phyloP scores from a whole-genome alignment of 257 asterid species.

The Scutellaria galericulata region DNA sequence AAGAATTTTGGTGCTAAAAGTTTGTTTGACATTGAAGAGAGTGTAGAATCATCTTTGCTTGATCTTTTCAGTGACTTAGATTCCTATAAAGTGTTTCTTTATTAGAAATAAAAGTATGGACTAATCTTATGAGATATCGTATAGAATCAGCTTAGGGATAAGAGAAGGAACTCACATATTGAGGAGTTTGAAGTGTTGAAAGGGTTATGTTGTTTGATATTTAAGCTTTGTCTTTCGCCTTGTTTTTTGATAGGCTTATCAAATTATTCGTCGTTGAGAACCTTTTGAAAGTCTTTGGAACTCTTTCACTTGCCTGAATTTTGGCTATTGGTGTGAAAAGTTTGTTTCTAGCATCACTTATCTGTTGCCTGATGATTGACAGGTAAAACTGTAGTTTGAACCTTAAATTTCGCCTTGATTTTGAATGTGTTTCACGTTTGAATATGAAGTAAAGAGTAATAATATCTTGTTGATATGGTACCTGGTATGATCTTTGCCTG shows the following conservation, averaged over 20 bases:
- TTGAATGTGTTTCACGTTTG: not conserved
- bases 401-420: slow-evolving; percentile 2
- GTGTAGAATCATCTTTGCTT: slow-evolving; percentile 46
- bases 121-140: slow-evolving; percentile 15
- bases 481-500: not conserved
- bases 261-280: not conserved
- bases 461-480: slow-evolving; percentile 11
- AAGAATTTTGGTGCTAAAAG: slow-evolving; percentile 25
- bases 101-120: slow-evolving; percentile 23
- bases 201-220: not conserved
- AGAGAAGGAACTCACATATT: slow-evolving; percentile 6
- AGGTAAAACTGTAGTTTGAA: not conserved
- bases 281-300: not conserved
- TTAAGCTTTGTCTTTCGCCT: not conserved
- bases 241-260: not conserved
- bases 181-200: slow-evolving; percentile 9
- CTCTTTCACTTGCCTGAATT: not conserved
- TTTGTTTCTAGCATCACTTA: not conserved
- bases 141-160: slow-evolving; percentile 17
- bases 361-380: not conserved
- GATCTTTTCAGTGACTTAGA: slow-evolving; percentile 39
- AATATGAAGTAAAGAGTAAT: not conserved
- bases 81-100: slow-evolving; percentile 44
- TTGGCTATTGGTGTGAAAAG: not conserved
- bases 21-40: slow-evolving; percentile 48